phyloP scores from a whole-genome alignment of 768 basidiomycete genomes.

The Scleroderma bovista region DNA sequence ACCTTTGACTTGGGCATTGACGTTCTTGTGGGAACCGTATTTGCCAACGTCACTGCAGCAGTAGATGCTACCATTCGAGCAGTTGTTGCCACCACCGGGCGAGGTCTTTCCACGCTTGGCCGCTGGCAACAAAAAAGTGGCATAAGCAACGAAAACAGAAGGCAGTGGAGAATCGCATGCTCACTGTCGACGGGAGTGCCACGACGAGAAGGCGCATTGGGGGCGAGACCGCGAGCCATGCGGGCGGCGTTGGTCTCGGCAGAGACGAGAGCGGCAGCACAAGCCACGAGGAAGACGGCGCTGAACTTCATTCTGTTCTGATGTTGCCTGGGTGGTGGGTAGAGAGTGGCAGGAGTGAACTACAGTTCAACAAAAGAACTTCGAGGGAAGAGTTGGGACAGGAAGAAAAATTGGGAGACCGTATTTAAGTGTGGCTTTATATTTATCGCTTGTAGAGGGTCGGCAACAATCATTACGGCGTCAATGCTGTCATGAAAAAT shows the following conservation, averaged over 20 bases:
- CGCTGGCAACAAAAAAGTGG: constrained; percentile 17
- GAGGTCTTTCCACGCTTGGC: constrained; percentile 37
- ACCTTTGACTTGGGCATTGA: not conserved
- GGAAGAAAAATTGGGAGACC: constrained; percentile 2
- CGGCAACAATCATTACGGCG: not conserved
- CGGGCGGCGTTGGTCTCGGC: constrained; percentile 49
- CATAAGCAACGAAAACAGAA: not conserved
- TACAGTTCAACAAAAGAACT: constrained; percentile 4
- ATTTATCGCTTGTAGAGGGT: not conserved
- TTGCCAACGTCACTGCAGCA: constrained; percentile 15
- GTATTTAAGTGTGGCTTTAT: not conserved
- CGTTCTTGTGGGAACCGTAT: accelerated
- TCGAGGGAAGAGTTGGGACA: constrained; percentile 9
- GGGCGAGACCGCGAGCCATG: constrained; percentile 48
- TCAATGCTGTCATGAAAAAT: not conserved
- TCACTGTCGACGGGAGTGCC: constrained; percentile 30
- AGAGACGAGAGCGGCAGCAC: constrained; percentile 33
- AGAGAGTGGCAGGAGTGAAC: not conserved
- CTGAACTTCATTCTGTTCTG: constrained; percentile 26
- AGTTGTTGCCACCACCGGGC: constrained; percentile 13
- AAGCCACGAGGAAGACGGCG: constrained; percentile 31
- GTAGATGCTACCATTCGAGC: constrained; percentile 11
- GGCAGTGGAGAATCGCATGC: constrained; percentile 5
- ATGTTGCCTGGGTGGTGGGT: not conserved
- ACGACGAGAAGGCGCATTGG: constrained; percentile 36